Evolutionary conservation across 2,329 filamentous ascomycete genomes (phyloP), one percentile per base, ranked within the genome.

Genomic region (Seiridium unicorne): DNA sequence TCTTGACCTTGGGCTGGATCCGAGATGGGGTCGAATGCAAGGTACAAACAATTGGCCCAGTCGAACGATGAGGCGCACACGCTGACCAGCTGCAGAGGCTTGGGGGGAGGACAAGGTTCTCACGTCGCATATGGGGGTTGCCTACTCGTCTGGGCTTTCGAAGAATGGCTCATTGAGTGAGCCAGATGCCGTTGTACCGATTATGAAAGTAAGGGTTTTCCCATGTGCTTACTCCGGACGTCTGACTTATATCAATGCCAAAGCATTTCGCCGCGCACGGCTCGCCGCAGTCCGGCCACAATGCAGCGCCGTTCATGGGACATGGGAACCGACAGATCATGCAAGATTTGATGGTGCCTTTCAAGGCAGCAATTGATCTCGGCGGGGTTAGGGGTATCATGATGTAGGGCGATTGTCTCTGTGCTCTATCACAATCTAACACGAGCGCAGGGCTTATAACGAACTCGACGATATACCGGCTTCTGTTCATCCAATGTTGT

Each of bases 101-200:
- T 80, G 77, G 77, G 77, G 77, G 1, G 77, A 80, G 58, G 77
- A 80, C 61, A 78, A 77, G 63, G 64, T 78, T 1, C 63, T 80
- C 10, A 79, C 77, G 0, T 74, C 76, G 8, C 70, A 75, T 34
- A 79, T 79, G 77, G 77, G 77, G 5, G 74, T 79, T 11, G 77
- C 77, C 1, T 78, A 77, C 61, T 69, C 77, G 0, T 76, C 73
- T 4, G 77, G 77, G 0, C 58, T 79, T 18, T 79, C 77, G 3
- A 79, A 80, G 58, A 78, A 79, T 55, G 68, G 75, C 13, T 75
- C 74, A 4, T 78, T 74, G 76, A 69, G 71, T 4, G 74, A 76
- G 2, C 66, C 70, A 0, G 76, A 79, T 65, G 77, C 77, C 5
- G 74, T 79, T 6, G 75, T 71, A 18, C 77, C 77, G 0, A 74